Base-by-base conservation (phyloP, 371 early-diverging fungal species). In the Mortierella sp. region DNA sequence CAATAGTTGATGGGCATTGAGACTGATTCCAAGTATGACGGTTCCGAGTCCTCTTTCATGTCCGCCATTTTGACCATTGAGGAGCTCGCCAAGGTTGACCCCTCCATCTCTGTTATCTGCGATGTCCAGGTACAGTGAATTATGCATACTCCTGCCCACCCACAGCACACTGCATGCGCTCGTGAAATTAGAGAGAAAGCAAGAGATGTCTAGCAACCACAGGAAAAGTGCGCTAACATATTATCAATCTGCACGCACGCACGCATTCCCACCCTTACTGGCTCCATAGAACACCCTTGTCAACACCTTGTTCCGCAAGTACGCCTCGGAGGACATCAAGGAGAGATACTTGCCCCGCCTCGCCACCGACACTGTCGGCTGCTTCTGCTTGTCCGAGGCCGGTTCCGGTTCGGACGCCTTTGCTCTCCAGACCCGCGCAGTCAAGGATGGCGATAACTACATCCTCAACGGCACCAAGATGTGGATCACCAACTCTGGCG, bases 61-160 rank as follows among this genome's bases (percentile, higher is more conserved):
- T 95, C 98, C 16, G 98, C 98, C 74, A 97, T 99, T 65, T 83
- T 98, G 58, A 95, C 94, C 50, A 94, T 99, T 79, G 99, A 99
- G 92, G 98, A 99, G 88, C 92, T 99, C 60, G 97, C 99, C 89
- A 98, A 98, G 92, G 91, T 99, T 44, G 99, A 99, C 90, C 97
- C 99, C 24, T 95, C 97, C 34, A 93, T 99, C 81, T 92, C 94
- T 88, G 98, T 97, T 19, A 83, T 96, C 75, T 97, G 98, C 89
- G 99, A 99, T 90, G 99, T 99, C 73, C 99, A 99, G 88, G 93
- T 92, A 88, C 42, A 9, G 89, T 76, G 42, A 38, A 55, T 44
- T 24, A 1, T 52, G 0, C 10, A 9, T 77, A n/a, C 54, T 73
- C 21, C 3, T 8, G 31, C 44, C n/a, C 42, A 38, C 5, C 42